phyloP scores from a whole-genome alignment of 768 basidiomycete genomes.

The Cystofilobasidium macerans region DNA sequence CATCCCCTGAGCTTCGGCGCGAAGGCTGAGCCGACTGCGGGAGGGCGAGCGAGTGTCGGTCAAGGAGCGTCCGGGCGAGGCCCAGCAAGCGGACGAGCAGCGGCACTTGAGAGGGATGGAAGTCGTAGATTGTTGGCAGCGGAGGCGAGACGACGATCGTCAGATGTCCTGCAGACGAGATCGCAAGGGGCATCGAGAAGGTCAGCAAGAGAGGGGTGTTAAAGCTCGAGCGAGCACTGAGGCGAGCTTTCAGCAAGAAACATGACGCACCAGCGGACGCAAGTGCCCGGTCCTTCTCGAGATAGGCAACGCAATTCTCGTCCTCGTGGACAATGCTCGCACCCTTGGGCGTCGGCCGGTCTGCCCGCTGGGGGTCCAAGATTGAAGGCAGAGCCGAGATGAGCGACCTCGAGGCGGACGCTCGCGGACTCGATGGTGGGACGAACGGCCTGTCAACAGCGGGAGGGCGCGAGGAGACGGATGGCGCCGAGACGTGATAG shows the following conservation, averaged over 20 bases:
- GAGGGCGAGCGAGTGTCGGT: background rate
- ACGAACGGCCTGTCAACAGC: background rate
- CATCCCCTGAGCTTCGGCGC: too few relatives aligned
- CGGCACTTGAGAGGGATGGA: slow-evolving; percentile 13
- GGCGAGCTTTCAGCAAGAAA: background rate
- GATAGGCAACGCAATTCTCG: slow-evolving; percentile 9
- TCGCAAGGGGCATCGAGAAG: background rate
- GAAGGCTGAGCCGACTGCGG: background rate
- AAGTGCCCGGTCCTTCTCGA: slow-evolving; percentile 10
- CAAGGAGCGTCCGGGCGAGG: slow-evolving; percentile 1
- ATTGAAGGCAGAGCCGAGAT: too few relatives aligned
- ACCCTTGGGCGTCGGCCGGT: background rate
- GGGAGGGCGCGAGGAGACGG: background rate
- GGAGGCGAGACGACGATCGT: slow-evolving; percentile 12
- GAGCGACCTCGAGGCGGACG: background rate
- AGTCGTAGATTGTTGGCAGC: slow-evolving; percentile 8
- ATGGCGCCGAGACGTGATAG: background rate
- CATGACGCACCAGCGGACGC: slow-evolving; percentile 8
- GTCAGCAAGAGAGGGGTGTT: background rate
- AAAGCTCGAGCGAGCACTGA: too few relatives aligned
- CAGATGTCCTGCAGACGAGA: slow-evolving; percentile 14
- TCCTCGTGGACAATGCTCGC: slow-evolving; percentile 7
- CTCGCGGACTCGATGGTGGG: background rate
- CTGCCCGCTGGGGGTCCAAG: background rate
- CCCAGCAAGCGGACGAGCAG: slow-evolving; percentile 2